Evolutionary conservation across 2,329 filamentous ascomycete species (phyloP).

Genomic region (Leptographium flavum): DNA sequence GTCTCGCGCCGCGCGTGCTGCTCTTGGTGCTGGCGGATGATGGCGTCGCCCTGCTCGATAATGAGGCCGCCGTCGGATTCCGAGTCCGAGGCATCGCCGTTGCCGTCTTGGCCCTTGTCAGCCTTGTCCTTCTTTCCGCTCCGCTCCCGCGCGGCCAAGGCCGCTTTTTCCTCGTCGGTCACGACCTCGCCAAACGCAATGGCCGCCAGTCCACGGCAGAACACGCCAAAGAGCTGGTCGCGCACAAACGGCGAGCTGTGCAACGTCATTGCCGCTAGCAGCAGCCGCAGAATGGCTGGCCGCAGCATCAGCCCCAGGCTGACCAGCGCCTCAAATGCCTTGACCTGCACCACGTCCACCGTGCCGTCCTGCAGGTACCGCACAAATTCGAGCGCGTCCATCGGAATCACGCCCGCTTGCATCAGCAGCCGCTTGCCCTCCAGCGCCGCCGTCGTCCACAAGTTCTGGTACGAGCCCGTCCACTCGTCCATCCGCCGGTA

Average conservation of each 20-base stretch:
- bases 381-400: conserved; percentile 39
- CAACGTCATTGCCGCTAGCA: conserved; percentile 44
- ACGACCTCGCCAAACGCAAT: conserved; percentile 52
- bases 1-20: conserved; percentile 32
- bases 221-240: conserved; percentile 41
- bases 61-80: conserved; percentile 26
- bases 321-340: conserved; percentile 49
- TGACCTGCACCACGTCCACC: conserved; percentile 47
- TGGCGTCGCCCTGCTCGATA: conserved; percentile 29
- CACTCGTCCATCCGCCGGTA: conserved; percentile 56
- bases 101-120: conserved; percentile 25
- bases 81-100: conserved; percentile 24
- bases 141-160: too few species aligned
- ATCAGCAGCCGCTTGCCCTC: conserved; percentile 48
- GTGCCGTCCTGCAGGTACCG: conserved; percentile 53
- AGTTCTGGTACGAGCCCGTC: conserved; percentile 53
- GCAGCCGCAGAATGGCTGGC: conserved; percentile 37
- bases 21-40: conserved; percentile 28
- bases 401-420: conserved; percentile 47
- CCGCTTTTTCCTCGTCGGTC: conserved; percentile 15
- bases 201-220: conserved; percentile 44
- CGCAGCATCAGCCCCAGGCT: conserved; percentile 48
- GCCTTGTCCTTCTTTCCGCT: background rate
- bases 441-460: conserved; percentile 48
- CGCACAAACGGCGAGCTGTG: conserved; percentile 51